Evolutionary conservation across 352 stramenopile genomes (phyloP), one percentile per base, ranked within the genome.

Genomic region (Thalassiosira ordinaria): DNA sequence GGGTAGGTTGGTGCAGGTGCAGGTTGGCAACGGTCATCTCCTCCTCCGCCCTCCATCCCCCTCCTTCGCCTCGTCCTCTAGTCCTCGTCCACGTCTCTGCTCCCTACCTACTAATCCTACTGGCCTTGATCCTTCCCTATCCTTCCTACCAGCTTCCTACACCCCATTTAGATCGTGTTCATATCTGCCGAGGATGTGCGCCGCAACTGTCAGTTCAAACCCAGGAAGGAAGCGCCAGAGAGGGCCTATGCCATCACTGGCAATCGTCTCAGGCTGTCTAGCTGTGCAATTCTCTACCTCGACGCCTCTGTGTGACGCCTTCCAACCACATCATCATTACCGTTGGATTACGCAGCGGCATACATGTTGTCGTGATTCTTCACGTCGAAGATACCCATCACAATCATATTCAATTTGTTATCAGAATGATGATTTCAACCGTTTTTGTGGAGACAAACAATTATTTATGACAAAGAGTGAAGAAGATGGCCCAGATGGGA

Each of bases 401-500:
- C 39, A n/a, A 7, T 18, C 44, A 27, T 11, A 53, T n/a, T n/a
- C n/a, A n/a, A n/a, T n/a, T 53, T 2, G 9, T 27, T 53, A 11
- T 18, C 24, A 24, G 7, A 24, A 16, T 11, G 27, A 27, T 27
- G 11, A 2, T 9, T 27, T 53, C 16, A 53, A 53, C 13, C 2
- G 27, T 27, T 35, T 20, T 1, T 11, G 37, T 2, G 1, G 51
- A 20, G 7, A 20, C 24, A 39, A 20, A 59, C 51, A 59, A 39
- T 18, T 59, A 8, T 52, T 49, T 35, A 49, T 65, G 37, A 37
- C 31, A 44, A 27, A 56, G 6, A 62, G 5, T 46, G 39, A 35
- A 2, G 56, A 53, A 26, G 51, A 56, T 26, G 13, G 37, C 6
- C 22, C 22, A 33, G 47, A 59, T 47, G 80, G 74, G 13, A 87